Evolutionary conservation across 2,329 filamentous ascomycete genomes (phyloP), one percentile per base, ranked within the genome.

Genomic region (Scedosporium minutisporum): DNA sequence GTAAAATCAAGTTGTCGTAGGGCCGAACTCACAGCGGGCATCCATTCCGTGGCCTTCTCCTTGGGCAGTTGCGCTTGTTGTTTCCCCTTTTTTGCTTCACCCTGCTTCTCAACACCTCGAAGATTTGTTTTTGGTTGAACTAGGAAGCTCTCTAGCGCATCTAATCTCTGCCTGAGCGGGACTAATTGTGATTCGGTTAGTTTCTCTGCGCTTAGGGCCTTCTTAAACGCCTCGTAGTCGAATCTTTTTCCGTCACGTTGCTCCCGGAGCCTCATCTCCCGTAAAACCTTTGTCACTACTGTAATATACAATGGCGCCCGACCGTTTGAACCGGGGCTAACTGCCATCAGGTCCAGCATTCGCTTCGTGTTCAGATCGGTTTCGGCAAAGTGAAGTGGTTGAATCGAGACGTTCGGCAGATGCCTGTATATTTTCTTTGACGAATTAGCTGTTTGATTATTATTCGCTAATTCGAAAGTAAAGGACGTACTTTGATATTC

Each of bases 61-160:
- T 18, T 12, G 14, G 33, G 21, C 42, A 38, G 10, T 38, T 38
- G 9, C 33, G 10, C 33, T 38, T 38, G 3, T 12, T 12, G 33
- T 2, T 14, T 14, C 10, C 33, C 10, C 33, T 38, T 38, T 38
- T 38, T 12, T 38, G 33, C 33, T 12, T 29, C 6, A 6, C 27
- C 27, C 27, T 29, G 27, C 27, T 29, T 29, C 27, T 6, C 27
- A 29, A 6, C 27, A 4, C 3, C 27, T 5, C 6, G 27, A 29
- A 27, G 46, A 25, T 10, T 38, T 38, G 33, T 4, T 14, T 60
- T 60, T 3, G 58, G 29, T 4, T 66, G 65, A 1, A 71, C 70
- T 71, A 90, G 79, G 71, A 89, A 90, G 14, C 81, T 85, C 67
- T 90, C 84, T 0, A 91, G 75, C 0, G 86, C 78, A 6, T 84